Evolutionary conservation across 192 early-diverging fungal species (phyloP), one percentile per base, ranked within the genome.

Genomic region (Funneliformis geosporum): DNA sequence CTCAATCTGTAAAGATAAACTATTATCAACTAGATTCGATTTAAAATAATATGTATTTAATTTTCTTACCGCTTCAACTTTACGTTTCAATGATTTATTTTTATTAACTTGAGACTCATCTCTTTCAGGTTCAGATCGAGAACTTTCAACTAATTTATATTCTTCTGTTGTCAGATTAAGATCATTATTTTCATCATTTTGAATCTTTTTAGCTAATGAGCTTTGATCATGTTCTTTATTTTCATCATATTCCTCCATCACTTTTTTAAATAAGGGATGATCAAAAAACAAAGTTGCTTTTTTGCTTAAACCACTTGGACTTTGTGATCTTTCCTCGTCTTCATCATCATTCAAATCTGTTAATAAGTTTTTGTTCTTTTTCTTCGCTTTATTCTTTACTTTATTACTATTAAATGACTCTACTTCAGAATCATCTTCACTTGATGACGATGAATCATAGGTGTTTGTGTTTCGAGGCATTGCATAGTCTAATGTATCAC

Each of bases 201-300:
- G 80, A 28, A 81, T 86, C 1, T 87, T 80, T 2, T 82, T 82
- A 11, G 78, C 84, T 12, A 79, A 81, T 11, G 84, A 86, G 2
- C 86, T 85, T 18, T 83, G 82, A 2, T 91, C 90, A 8, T 90
- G 87, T 39, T 91, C 90, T 0, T 90, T 88, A 66, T 88, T 86
- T 43, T 90, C 87, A 73, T 87, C 83, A 27, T 89, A 88, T 6
- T 85, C 80, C 0, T 82, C 76, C 43, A 86, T 85, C 60, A 91
- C 80, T 27, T 88, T 89, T 80, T 95, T 91, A 85, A 99, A 99
- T 23, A 97, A 80, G 0, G 95, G 94, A 83, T 99, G 96, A 82
- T 96, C 94, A 87, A 99, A 99, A 87, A 97, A 99, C 84, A 96
- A 88, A n/a, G 91, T 88, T 7, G 97, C 95, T 16, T 91, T 92